Conservation (phyloP, 371 early-diverging fungal genomes). For the Lichtheimia corymbifera region DNA sequence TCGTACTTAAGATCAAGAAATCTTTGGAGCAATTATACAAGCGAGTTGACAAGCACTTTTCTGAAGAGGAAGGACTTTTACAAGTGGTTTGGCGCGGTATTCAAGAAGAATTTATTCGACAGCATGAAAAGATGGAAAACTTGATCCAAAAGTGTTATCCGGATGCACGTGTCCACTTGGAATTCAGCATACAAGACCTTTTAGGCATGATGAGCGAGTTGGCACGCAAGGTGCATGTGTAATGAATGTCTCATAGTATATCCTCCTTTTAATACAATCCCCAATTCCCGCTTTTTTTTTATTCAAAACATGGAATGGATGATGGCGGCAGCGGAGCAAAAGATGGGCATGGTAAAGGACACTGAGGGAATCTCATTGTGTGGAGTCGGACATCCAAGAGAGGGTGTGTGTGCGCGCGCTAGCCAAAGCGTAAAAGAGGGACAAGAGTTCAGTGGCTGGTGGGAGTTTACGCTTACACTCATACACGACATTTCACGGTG, state of each 20-base stretch:
- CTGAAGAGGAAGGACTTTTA: slow-evolving; percentile 80
- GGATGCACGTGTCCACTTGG: slow-evolving; percentile 78
- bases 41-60: slow-evolving; percentile 92
- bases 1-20: slow-evolving; percentile 66
- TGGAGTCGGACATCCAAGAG: too few species aligned
- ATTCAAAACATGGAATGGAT: too few species aligned
- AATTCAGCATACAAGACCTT: slow-evolving; percentile 89
- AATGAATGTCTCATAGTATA: slow-evolving; percentile 6
- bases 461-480: too few species aligned
- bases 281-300: too few species aligned
- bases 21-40: slow-evolving; percentile 82
- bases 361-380: too few species aligned
- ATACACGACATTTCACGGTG: too few species aligned
- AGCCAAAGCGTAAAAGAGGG: too few species aligned
- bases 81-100: slow-evolving; percentile 93
- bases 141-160: slow-evolving; percentile 86
- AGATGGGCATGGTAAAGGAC: too few species aligned
- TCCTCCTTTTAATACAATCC: too few species aligned
- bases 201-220: slow-evolving; percentile 66
- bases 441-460: too few species aligned
- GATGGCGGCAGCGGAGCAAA: too few species aligned
- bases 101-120: slow-evolving; percentile 83
- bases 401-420: too few species aligned
- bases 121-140: slow-evolving; percentile 79
- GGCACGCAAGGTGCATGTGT: slow-evolving; percentile 53